A percentile compares a stretch with the other conserved stretches of the same genome.
Conservation (phyloP, 768 basidiomycete species). For the Mycena belliarum region DNA sequence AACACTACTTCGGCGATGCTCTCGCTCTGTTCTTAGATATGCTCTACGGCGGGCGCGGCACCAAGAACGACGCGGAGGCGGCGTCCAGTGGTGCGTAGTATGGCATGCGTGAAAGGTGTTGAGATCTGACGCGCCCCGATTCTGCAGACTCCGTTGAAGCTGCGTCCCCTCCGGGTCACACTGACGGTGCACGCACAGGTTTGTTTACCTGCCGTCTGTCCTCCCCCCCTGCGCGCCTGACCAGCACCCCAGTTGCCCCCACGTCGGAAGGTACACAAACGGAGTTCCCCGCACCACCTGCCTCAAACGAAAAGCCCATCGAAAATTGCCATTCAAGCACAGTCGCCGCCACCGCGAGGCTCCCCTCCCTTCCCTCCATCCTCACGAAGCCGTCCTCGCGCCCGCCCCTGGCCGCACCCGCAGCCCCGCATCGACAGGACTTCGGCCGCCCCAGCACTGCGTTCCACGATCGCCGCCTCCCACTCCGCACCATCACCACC, state of each 20-base stretch:
- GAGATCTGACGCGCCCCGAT: not conserved
- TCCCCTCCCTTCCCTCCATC: constrained; percentile 11
- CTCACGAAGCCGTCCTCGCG: not conserved
- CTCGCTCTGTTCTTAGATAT: not conserved
- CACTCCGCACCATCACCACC: constrained; percentile 8
- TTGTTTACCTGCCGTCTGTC: too few relatives aligned
- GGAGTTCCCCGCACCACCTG: too few relatives aligned
- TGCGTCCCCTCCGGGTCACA: too few relatives aligned
- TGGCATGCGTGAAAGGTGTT: too few relatives aligned
- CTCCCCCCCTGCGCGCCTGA: too few relatives aligned
- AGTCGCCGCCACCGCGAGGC: not conserved
- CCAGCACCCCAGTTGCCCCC: too few relatives aligned
- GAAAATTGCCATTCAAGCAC: not conserved
- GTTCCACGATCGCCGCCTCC: constrained; percentile 5
- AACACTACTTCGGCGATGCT: not conserved
- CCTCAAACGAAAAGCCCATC: not conserved
- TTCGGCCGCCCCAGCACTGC: not conserved
- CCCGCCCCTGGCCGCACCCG: not conserved
- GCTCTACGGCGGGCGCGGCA: not conserved
- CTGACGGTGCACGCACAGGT: too few relatives aligned
- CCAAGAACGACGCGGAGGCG: not conserved
- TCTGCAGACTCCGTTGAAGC: too few relatives aligned
- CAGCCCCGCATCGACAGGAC: not conserved
- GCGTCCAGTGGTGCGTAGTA: not conserved
- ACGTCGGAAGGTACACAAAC: too few relatives aligned